These are phyloP conservation scores for Cornus controversa DNA, from an alignment of 148 eudicot species.

Conservation along the genomic window DNA sequence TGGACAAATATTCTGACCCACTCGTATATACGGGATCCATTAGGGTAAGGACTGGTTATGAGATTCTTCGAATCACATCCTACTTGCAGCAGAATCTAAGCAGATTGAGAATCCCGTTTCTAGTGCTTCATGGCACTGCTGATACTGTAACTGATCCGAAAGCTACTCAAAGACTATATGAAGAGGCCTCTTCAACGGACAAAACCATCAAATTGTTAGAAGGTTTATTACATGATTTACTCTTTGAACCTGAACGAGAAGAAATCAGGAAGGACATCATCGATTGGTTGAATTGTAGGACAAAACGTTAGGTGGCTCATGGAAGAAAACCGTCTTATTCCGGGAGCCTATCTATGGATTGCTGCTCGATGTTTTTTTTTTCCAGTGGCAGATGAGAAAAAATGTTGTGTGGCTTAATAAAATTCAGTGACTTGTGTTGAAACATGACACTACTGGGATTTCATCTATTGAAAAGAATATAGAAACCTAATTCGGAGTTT, in stretches of 20 bases:
- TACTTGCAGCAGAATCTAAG: conserved; percentile 55
- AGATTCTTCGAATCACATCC: conserved; percentile 64
- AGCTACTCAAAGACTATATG: conserved; percentile 59
- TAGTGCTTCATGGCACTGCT: conserved; percentile 78
- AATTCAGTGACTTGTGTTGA: neutral
- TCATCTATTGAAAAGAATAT: too few species aligned
- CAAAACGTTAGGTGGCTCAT: neutral
- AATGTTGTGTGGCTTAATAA: neutral
- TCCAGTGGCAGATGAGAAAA: neutral
- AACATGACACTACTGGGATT: too few species aligned
- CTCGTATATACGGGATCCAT: conserved; percentile 88
- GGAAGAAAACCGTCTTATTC: neutral
- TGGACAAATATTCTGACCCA: conserved; percentile 83
- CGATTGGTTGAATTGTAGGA: conserved; percentile 57
- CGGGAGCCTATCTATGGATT: neutral
- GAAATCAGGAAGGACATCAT: conserved; percentile 43
- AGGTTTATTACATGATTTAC: conserved; percentile 71
- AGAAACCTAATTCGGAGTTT: too few species aligned
- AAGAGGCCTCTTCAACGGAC: conserved; percentile 64
- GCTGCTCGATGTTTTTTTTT: neutral
- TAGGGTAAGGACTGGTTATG: conserved; percentile 73
- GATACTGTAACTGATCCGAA: conserved; percentile 80
- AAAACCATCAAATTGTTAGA: conserved; percentile 60
- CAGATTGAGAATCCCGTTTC: conserved; percentile 50
- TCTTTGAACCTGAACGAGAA: conserved; percentile 74